Evolutionary conservation across 805 yeast genomes (phyloP), one percentile per base, ranked within the genome.

Genomic region (Cyberlindnera petersonii): DNA sequence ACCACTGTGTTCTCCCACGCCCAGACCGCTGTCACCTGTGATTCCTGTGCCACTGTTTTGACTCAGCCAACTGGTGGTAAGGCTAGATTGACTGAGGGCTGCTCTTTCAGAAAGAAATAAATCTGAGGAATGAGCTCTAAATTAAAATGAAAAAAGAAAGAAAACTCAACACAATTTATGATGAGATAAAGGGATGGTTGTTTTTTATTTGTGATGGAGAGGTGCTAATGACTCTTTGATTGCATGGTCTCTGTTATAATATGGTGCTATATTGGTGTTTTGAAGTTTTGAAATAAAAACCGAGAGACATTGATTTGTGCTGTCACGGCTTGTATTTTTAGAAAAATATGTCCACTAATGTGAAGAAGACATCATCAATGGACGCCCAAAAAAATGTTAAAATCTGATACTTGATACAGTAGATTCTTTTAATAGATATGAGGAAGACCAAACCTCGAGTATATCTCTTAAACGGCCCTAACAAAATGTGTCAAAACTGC

Each of bases 61-160:
- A 89, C 98, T 77, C 83, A 93, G 66, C 99, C 99, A 69, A 85
- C 97, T 58, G 99, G 99, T 80, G 99, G 99, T 79, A 93, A 93
- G 82, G 97, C 98, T 67, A 88, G 84, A 75, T 82, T 93, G 71
- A 88, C 98, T 61, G 98, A 94, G 78, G 99, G 99, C 73, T 86
- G 95, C 69, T 93, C 98, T 64, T 93, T 88, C 93, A 88, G 98
- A 84, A 86, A 87, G 77, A 93, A 91, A 87, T 91, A 86, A 83
- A 56, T 20, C 14, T 30, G 24, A 24, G 8, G 13, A 9, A 23
- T n/a, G 18, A 11, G 15, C 20, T 23, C 21, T 22, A 27, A 26
- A 8, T 29, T 9, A 24, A 15, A 31, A 22, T 33, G 24, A 24
- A 33, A 33, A 18, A 18, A 20, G 31, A n/a, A 31, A 29, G 19